Base-by-base conservation (phyloP, 805 yeast genomes). In the Candida insectalens region DNA sequence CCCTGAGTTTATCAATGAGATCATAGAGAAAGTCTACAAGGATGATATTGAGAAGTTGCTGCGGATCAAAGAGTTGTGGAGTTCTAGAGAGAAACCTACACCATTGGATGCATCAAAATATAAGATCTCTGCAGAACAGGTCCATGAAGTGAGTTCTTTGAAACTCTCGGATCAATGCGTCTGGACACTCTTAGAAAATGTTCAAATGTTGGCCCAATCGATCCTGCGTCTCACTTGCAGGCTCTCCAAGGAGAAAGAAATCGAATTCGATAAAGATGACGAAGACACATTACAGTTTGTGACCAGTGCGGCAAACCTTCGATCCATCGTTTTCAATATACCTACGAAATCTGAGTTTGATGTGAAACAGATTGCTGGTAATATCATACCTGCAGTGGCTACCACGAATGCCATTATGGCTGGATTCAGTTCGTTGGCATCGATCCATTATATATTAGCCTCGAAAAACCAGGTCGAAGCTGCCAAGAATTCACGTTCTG, bases 301-400 rank as follows among this genome's bases (percentile, higher is more conserved):
- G 4, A 80, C 75, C 3, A 75, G 96, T 0, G 75, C 95, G 1
- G 75, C 96, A 0, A 85, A 87, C 47, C 63, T 88, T 31, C 67
- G 96, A 42, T 77, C 89, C 0, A 50, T 48, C 32, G 67, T 83
- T 2, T 89, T 88, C 50, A 63, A 67, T 17, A 87, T 88, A 36
- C 82, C 77, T 22, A 44, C 63, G 33, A 79, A 81, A 50, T 67
- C 92, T 3, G 78, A 83, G 39, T 92, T 94, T 51, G 95, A 85
- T 39, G 73, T 83, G 40, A 92, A 92, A 53, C 94, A 83, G 49
- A 87, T 89, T 42, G 98, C 98, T 0, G 99, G 99, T 5, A 92
- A 89, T 55, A 92, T 92, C 47, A 92, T 92, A 27, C 98, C 99
- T 0, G 98, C 98, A 0, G 88, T 94, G 45, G 97, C 98, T 5